Conservation (phyloP, 495 filamentous ascomycete genomes). For the Lepidopterella palustris region DNA sequence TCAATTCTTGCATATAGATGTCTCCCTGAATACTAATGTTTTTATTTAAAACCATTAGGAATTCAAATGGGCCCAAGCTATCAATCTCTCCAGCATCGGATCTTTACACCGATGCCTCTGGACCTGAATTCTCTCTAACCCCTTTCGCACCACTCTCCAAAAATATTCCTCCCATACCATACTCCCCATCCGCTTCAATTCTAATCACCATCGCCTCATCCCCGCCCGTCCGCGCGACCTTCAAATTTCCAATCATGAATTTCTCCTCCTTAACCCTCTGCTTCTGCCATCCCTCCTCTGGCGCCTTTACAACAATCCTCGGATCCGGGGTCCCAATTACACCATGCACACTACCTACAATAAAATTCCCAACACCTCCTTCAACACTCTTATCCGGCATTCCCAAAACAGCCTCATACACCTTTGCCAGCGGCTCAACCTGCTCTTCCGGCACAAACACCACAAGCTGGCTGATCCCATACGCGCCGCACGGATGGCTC, state of each 20-base stretch:
- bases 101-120: too few relatives aligned
- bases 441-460: constrained; percentile 32
- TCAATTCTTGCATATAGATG: neutral
- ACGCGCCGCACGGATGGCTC: constrained; percentile 41
- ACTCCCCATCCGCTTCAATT: neutral
- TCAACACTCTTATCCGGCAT: constrained; percentile 1
- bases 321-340: constrained; percentile 6
- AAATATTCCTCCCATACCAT: neutral
- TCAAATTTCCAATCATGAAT: constrained; percentile 26
- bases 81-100: too few relatives aligned
- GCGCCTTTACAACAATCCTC: constrained; percentile 29
- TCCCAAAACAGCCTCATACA: constrained; percentile 16
- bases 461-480: constrained; percentile 42
- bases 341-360: constrained; percentile 2
- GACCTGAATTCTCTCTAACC: too few relatives aligned
- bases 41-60: neutral
- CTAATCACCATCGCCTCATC: neutral
- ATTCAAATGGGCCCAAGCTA: neutral
- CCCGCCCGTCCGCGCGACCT: neutral
- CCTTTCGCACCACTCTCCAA: too few relatives aligned
- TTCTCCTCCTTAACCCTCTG: constrained; percentile 25
- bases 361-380: constrained; percentile 1
- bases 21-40: neutral
- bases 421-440: constrained; percentile 16
- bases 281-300: constrained; percentile 26